Percentiles rank a stretch among this genome's conserved stretches.
phyloP scores from a whole-genome alignment of 148 eudicot species.

The Camellia sinensis region DNA sequence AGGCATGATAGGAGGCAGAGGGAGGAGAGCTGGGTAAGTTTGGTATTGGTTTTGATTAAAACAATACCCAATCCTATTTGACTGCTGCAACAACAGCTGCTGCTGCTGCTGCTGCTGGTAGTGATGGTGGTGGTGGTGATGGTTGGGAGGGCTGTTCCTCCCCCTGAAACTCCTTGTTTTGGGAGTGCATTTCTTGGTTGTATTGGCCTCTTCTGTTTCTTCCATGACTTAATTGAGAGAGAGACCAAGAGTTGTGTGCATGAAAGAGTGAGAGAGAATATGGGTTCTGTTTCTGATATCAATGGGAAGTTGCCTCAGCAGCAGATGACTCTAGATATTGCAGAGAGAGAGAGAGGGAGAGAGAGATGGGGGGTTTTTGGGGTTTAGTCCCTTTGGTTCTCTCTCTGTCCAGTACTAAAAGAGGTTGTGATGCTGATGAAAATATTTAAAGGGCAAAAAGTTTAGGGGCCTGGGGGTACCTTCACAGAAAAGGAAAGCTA shows the following conservation, averaged over 20 bases:
- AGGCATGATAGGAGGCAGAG: slow-evolving; percentile 62
- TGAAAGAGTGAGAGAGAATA: slow-evolving; percentile 10
- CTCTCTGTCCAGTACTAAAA: slow-evolving; percentile 25
- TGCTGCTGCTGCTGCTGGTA: slow-evolving; percentile 17
- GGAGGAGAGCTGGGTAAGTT: slow-evolving; percentile 56
- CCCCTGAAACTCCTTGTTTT: slow-evolving; percentile 37
- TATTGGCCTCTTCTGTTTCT: slow-evolving; percentile 48
- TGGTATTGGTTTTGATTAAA: slow-evolving; percentile 43
- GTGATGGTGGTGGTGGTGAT: slow-evolving; percentile 23
- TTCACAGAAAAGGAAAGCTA: slow-evolving; percentile 12
- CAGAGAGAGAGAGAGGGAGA: slow-evolving; percentile 30
- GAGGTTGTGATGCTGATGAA: slow-evolving; percentile 13
- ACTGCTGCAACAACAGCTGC: slow-evolving; percentile 23
- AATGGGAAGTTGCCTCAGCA: slow-evolving; percentile 13
- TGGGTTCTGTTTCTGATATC: slow-evolving; percentile 17
- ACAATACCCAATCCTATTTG: slow-evolving; percentile 42
- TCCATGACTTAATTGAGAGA: slow-evolving; percentile 49
- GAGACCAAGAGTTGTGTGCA: slow-evolving; percentile 17
- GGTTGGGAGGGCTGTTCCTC: slow-evolving; percentile 23
- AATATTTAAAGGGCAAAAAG: slow-evolving; percentile 21
- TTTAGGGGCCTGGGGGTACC: slow-evolving; percentile 15
- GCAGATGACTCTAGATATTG: slow-evolving; percentile 37
- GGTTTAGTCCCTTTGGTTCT: slow-evolving; percentile 20
- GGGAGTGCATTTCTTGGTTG: slow-evolving; percentile 40
- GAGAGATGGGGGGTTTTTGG: slow-evolving; percentile 16